Percentiles rank a stretch among this genome's conserved stretches.
These are phyloP conservation scores for Phytophthora uliginosa DNA, from an alignment of 352 stramenopile species.

Conservation along the genomic window DNA sequence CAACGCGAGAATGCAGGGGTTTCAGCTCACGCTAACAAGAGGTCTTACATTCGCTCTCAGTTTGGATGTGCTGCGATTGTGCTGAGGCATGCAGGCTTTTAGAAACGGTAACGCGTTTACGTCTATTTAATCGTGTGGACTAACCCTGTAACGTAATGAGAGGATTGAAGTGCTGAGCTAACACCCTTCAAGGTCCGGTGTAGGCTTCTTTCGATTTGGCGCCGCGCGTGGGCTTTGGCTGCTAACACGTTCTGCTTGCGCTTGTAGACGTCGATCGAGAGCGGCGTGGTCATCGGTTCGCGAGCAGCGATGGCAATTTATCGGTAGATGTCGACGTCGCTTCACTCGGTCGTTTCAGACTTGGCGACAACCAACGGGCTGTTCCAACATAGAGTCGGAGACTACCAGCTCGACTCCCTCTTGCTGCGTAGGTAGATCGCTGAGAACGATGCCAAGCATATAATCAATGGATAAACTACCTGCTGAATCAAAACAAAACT, in stretches of 20 bases:
- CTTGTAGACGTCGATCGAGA: conserved; percentile 76
- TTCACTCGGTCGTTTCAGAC: too few species aligned
- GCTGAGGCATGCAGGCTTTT: not conserved
- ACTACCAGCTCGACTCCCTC: too few species aligned
- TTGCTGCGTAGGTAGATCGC: too few species aligned
- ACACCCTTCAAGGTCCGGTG: conserved; percentile 11
- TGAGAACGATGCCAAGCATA: not conserved
- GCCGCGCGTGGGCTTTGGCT: conserved; percentile 22
- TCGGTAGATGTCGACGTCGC: too few species aligned
- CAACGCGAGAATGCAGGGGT: not conserved
- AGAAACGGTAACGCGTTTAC: too few species aligned
- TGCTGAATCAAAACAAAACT: not conserved
- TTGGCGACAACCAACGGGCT: too few species aligned
- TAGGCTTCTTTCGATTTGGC: conserved; percentile 33
- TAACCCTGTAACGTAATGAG: too few species aligned
- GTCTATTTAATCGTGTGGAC: too few species aligned
- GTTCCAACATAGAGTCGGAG: too few species aligned
- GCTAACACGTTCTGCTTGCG: conserved; percentile 62
- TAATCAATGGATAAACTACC: not conserved
- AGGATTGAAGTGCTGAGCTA: too few species aligned
- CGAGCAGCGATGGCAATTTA: not conserved
- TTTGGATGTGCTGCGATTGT: not conserved
- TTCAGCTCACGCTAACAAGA: not conserved
- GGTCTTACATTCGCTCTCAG: not conserved
- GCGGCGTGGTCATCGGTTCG: conserved; percentile 31